These are phyloP conservation scores for Phaeomoniella chlamydospora DNA, from an alignment of 2,329 filamentous ascomycete genomes.

Conservation along the genomic window DNA sequence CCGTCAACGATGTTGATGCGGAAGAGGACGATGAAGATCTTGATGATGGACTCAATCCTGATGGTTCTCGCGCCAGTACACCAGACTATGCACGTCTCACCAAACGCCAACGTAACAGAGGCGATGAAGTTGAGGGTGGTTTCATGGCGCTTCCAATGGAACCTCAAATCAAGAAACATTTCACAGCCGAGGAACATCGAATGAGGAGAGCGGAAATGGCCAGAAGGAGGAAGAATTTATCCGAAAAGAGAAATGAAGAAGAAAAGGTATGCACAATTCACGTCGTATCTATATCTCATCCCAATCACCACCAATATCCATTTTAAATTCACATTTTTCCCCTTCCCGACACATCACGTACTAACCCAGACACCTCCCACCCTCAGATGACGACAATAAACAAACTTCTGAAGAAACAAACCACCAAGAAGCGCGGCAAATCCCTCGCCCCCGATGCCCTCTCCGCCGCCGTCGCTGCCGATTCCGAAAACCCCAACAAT, in stretches of 20 bases:
- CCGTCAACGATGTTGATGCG: constrained; percentile 22
- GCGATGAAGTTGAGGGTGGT: constrained; percentile 37
- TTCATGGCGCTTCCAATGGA: constrained; percentile 41
- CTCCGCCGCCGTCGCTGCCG: constrained; percentile 23
- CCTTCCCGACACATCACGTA: not conserved
- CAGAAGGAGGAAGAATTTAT: constrained; percentile 56
- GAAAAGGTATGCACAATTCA: constrained; percentile 40
- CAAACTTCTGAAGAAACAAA: constrained; percentile 51
- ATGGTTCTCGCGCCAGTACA: constrained; percentile 37
- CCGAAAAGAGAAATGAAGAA: constrained; percentile 64
- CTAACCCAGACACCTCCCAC: constrained; percentile 7
- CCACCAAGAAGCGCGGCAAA: constrained; percentile 40
- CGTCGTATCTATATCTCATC: no score
- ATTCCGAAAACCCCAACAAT: constrained; percentile 22
- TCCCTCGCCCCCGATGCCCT: constrained; percentile 29
- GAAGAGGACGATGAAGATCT: constrained; percentile 27
- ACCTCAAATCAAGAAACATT: constrained; percentile 46
- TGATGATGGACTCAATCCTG: constrained; percentile 25
- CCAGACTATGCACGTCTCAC: constrained; percentile 54
- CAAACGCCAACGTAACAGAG: constrained; percentile 48
- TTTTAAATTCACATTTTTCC: no score
- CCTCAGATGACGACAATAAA: constrained; percentile 51
- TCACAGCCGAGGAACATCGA: constrained; percentile 58
- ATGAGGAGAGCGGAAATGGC: constrained; percentile 65
- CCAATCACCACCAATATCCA: no score